Conservation (phyloP, 2,329 filamentous ascomycete genomes). For the Penicillium sp. region DNA sequence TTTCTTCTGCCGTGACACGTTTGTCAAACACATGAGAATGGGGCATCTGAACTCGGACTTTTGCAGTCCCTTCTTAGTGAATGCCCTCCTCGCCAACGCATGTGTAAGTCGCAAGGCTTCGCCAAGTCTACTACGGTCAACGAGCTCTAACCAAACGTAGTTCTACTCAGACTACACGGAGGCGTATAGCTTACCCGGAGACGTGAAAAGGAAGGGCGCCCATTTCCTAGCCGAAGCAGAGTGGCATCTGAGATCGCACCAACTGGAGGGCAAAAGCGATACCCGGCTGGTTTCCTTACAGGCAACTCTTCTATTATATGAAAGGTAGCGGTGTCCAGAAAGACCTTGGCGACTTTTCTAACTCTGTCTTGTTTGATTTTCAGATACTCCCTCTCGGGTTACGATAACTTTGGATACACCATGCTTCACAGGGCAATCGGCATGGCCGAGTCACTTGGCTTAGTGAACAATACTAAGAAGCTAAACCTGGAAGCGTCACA, state of each 20-base stretch:
- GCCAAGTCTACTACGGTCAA: background rate
- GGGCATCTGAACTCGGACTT: conserved; percentile 22
- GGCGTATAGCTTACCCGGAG: conserved; percentile 3
- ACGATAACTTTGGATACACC: background rate
- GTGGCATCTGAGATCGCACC: background rate
- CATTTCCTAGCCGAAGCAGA: conserved; percentile 3
- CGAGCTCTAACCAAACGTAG: background rate
- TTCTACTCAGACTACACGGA: conserved; percentile 2
- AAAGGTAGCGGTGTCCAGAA: background rate
- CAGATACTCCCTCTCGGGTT: background rate
- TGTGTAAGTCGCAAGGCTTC: conserved; percentile 14
- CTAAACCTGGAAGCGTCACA: background rate
- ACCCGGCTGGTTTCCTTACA: background rate
- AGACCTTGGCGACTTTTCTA: background rate
- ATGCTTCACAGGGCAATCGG: background rate
- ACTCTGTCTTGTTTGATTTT: background rate
- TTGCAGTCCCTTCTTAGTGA: conserved; percentile 33
- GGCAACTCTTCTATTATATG: background rate
- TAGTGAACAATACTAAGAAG: background rate
- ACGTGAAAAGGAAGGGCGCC: conserved; percentile 2
- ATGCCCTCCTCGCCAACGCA: conserved; percentile 27
- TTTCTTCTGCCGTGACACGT: conserved; percentile 28
- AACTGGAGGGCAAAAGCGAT: background rate
- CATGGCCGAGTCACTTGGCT: background rate
- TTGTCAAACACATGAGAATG: conserved; percentile 31